These are phyloP conservation scores for Solanum hybrid DNA, from an alignment of 305 asterid species.

Conservation along the genomic window DNA sequence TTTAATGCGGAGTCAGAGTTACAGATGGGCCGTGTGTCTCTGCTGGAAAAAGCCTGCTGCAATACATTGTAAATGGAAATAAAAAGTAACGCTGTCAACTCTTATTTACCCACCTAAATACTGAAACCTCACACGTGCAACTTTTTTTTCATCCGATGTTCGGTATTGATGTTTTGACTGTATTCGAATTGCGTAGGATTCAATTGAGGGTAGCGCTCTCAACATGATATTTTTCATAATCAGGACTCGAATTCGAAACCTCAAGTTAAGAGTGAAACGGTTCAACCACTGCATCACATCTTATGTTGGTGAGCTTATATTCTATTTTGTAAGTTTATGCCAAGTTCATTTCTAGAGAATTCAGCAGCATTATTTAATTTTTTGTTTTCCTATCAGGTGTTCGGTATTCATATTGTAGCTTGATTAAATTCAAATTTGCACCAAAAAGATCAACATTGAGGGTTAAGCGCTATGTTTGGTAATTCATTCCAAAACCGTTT, in stretches of 20 bases:
- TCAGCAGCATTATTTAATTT: neutral
- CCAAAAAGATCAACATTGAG: rapidly evolving
- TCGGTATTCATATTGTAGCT: no score
- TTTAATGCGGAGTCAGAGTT: neutral
- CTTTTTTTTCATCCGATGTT: neutral
- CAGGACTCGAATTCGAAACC: rapidly evolving
- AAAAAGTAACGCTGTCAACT: neutral
- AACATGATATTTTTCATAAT: no score
- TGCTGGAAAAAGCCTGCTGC: neutral
- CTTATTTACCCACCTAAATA: neutral
- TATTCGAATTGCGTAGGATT: rapidly evolving
- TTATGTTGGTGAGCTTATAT: neutral
- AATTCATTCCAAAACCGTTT: no score
- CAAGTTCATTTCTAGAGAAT: neutral
- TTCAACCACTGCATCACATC: no score
- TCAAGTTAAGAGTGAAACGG: no score
- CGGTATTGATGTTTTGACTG: neutral
- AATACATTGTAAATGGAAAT: neutral
- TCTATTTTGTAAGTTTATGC: neutral
- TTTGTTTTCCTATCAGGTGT: no score
- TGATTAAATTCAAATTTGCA: no score
- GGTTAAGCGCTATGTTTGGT: rapidly evolving
- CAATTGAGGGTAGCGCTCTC: no score
- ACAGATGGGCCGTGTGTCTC: neutral
- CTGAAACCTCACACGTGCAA: neutral